Base-by-base conservation (phyloP, 1,284 basidiomycete species). In the Apiotrichum siamense region DNA sequence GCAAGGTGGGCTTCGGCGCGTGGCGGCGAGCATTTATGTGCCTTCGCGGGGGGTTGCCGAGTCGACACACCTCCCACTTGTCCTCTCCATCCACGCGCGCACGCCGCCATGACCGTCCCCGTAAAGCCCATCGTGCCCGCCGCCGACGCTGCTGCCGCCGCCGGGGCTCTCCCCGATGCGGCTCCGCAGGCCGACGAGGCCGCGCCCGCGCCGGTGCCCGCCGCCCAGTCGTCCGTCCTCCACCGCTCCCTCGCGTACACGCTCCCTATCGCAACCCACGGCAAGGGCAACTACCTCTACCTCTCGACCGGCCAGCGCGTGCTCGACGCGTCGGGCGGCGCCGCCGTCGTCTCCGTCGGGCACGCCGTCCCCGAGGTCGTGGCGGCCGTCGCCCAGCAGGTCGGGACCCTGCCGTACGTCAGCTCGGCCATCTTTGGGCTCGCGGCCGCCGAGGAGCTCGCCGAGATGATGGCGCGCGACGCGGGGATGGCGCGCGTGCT, bases 291-390 rank as follows among this genome's bases (percentile, higher is more conserved):
- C 43, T 65, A 62, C 49, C 57, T 67, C 13, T 61, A 61, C 50
- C 50, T 52, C 15, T 37, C 52, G n/a, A 49, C 57, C 27, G 62
- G 60, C 1, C 17, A 20, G 7, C 56, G 49, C 21, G 44, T 67
- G 6, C 60, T 67, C 29, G 65, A 67, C 49, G 64, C 55, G 7
- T 57, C 58, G 13, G 89, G 88, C 38, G 89, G 89, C 29, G 88
- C 88, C 5, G 88, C 89, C 10, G 88, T 92, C 33, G 74, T 83
- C 5, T 87, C 84, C 62, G 72, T 92, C 41, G 89, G 89, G 2
- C 82, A 83, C 59, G 81, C 79, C 12, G 83, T 90, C 64, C 83
- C 83, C 7, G 80, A 78, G 31, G 61, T 69, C 36, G 51, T 63
- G 25, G 23, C 44, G 20, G 68, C 60, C 6, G 54, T 69, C 1